Evolutionary conservation across 345 rosid species (phyloP).

Genomic region (Hypericum androsaemum): DNA sequence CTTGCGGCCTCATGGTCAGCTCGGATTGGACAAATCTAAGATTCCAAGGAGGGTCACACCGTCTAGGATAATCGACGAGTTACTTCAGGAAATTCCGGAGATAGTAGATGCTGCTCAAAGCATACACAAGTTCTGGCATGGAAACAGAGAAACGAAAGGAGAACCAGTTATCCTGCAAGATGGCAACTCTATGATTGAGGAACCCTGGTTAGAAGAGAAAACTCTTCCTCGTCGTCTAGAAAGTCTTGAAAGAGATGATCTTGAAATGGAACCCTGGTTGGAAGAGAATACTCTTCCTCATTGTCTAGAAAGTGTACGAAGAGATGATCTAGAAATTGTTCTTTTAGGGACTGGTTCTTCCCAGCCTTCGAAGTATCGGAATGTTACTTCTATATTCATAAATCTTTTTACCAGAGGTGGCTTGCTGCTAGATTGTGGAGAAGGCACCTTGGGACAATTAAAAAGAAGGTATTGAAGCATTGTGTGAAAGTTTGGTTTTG

Average conservation of each 20-base stretch:
- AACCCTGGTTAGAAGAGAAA: constrained; percentile 65
- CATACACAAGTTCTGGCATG: constrained; percentile 47
- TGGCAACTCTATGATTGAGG: constrained; percentile 38
- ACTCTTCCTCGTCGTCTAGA: constrained; percentile 63
- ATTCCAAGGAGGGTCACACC: constrained; percentile 41
- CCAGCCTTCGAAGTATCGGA: constrained; percentile 95
- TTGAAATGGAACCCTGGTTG: constrained; percentile 88
- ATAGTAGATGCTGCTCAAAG: constrained; percentile 49
- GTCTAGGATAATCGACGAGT: constrained; percentile 44
- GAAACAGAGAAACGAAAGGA: constrained; percentile 18
- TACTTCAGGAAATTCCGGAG: constrained; percentile 65
- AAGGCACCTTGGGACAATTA: constrained; percentile 91
- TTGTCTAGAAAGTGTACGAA: constrained; percentile 64
- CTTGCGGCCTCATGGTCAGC: constrained; percentile 73
- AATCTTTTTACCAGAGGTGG: constrained; percentile 74
- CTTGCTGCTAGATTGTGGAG: constrained; percentile 83
- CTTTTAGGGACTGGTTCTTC: constrained; percentile 94
- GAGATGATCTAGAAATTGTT: constrained; percentile 85
- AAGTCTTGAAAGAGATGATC: constrained; percentile 58
- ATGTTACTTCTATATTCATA: constrained; percentile 64
- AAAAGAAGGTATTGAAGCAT: constrained; percentile 64
- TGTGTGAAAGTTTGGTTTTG: background rate
- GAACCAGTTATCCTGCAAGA: constrained; percentile 13
- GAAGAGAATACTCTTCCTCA: constrained; percentile 44
- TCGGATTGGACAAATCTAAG: constrained; percentile 67